Conservation (phyloP, 768 basidiomycete genomes). For the Sarcodon aspratus region DNA sequence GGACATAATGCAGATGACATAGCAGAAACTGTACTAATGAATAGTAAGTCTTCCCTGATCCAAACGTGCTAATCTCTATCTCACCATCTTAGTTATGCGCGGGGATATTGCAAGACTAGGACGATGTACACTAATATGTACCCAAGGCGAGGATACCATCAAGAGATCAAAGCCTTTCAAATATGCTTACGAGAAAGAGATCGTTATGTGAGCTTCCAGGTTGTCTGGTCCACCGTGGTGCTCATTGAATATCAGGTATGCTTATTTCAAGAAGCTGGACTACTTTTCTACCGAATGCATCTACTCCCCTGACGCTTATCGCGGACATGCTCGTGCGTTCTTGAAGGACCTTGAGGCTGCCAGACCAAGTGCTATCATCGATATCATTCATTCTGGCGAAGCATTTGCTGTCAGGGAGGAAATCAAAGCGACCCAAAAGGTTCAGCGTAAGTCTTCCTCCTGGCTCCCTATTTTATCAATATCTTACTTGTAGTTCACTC, state of each 20-base stretch:
- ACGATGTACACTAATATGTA: constrained; percentile 90
- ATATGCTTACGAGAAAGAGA: constrained; percentile 98
- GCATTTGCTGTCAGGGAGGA: constrained; percentile 80
- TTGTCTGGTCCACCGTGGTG: background rate
- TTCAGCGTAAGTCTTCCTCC: constrained; percentile 53
- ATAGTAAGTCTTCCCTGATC: constrained; percentile 47
- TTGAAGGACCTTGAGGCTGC: constrained; percentile 94
- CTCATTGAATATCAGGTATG: constrained; percentile 53
- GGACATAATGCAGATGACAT: constrained; percentile 99
- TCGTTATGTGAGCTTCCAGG: constrained; percentile 72
- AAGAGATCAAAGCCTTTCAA: constrained; percentile 99
- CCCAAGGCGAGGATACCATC: constrained; percentile 93
- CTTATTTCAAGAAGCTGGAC: constrained; percentile 97
- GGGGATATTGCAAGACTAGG: constrained; percentile 94
- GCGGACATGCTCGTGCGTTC: constrained; percentile 89
- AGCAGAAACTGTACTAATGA: constrained; percentile 98
- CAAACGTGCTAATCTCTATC: background rate
- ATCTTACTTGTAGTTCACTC: background rate
- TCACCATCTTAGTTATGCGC: constrained; percentile 65
- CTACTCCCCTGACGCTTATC: constrained; percentile 97
- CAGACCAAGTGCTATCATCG: constrained; percentile 90
- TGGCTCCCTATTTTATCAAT: background rate
- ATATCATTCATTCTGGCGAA: constrained; percentile 95
- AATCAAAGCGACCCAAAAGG: constrained; percentile 73
- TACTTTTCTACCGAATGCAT: constrained; percentile 99